Conservation (phyloP, 75 land plant genomes). For the Pinus taeda region DNA sequence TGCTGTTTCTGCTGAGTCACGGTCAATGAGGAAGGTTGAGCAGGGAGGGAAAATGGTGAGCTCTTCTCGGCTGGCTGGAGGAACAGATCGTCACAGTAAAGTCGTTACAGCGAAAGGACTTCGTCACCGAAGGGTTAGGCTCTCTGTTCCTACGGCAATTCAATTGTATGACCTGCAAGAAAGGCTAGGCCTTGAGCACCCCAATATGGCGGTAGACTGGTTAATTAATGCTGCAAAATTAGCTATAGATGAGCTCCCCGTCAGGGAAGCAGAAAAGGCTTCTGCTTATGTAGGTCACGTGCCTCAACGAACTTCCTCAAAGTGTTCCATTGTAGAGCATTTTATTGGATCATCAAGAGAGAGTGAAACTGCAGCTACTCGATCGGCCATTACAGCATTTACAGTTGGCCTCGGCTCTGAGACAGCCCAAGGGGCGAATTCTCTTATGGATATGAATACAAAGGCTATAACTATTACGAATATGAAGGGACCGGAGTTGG, state of each 20-base stretch:
- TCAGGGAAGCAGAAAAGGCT: background rate
- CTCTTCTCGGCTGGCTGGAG: conserved; percentile 45
- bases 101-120: conserved; percentile 81
- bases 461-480: too few relatives aligned
- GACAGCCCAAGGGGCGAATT: too few relatives aligned
- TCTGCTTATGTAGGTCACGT: conserved; percentile 17
- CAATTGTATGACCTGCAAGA: conserved; percentile 92
- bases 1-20: too few relatives aligned
- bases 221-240: conserved; percentile 64
- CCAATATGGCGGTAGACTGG: conserved; percentile 96
- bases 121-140: conserved; percentile 78
- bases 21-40: background rate
- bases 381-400: too few relatives aligned
- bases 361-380: conserved; percentile 4
- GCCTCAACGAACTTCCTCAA: background rate
- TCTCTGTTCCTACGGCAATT: conserved; percentile 85
- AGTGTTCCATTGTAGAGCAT: conserved; percentile 14
- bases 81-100: conserved; percentile 93
- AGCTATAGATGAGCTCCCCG: conserved; percentile 71
- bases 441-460: too few relatives aligned
- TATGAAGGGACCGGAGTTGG: background rate
- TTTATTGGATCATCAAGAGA: background rate
- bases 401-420: background rate
- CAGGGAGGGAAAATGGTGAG: too few relatives aligned
- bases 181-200: conserved; percentile 79